These are phyloP conservation scores for Lipomyces lipofer DNA, from an alignment of 805 yeast species.

Conservation along the genomic window DNA sequence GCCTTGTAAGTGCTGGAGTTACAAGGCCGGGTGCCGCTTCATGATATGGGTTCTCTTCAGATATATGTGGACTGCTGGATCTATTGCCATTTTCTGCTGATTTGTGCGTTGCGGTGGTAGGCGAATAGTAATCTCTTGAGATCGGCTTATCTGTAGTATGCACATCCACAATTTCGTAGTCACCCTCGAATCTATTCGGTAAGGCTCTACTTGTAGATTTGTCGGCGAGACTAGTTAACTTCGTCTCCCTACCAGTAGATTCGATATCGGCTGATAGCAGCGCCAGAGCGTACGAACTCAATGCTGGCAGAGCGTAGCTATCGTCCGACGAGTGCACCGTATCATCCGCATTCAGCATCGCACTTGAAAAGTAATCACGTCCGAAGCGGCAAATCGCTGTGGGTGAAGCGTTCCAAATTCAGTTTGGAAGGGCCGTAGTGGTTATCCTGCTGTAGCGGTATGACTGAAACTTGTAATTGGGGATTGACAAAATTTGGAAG, in stretches of 20 bases:
- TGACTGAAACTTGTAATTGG: no score
- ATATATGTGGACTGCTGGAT: not conserved
- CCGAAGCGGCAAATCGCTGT: no score
- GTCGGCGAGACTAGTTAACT: not conserved
- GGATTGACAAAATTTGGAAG: no score
- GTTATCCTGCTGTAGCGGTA: no score
- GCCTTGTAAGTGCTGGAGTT: slow-evolving; percentile 24
- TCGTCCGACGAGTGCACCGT: slow-evolving; percentile 41
- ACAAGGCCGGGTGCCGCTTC: not conserved
- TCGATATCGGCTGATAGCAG: slow-evolving; percentile 42
- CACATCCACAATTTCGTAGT: no score
- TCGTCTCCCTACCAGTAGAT: slow-evolving; percentile 1
- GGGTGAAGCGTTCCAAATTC: no score
- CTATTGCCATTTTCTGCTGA: slow-evolving; percentile 4
- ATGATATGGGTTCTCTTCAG: slow-evolving; percentile 21
- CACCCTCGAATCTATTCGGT: no score
- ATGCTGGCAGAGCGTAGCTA: slow-evolving; percentile 58
- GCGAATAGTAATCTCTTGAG: not conserved
- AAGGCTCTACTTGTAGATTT: no score
- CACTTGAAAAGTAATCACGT: no score
- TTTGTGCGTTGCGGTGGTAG: slow-evolving; percentile 5
- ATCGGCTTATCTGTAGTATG: not conserved
- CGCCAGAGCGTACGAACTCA: slow-evolving; percentile 60
- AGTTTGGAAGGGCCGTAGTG: no score
- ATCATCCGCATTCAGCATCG: slow-evolving; percentile 11